Percentiles rank a stretch among this genome's conserved stretches.
Conservation (phyloP, 768 basidiomycete genomes). For the Xerocomus spinulosus region DNA sequence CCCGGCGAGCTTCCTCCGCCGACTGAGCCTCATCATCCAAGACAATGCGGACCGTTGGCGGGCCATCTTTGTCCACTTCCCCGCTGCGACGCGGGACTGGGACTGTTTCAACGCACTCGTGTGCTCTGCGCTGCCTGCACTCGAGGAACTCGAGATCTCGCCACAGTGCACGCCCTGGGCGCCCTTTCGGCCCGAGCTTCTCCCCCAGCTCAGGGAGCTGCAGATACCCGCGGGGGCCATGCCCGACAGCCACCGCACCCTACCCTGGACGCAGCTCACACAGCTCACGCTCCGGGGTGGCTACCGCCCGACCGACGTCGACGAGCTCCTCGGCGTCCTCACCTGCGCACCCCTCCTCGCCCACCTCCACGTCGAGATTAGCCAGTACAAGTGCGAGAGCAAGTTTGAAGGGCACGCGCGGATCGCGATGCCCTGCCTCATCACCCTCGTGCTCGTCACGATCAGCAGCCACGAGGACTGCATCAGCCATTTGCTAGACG, state of each 20-base stretch:
- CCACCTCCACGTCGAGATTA: constrained; percentile 31
- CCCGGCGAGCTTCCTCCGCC: constrained; percentile 23
- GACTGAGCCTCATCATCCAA: constrained; percentile 14
- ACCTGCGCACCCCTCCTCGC: constrained; percentile 22
- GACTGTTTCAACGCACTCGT: constrained; percentile 24
- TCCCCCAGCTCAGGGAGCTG: constrained; percentile 22
- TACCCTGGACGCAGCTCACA: constrained; percentile 30
- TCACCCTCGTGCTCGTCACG: constrained; percentile 29
- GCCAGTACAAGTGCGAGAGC: constrained; percentile 26
- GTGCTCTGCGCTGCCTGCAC: constrained; percentile 20
- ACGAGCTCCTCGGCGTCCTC: constrained; percentile 25
- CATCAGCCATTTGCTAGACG: constrained; percentile 24
- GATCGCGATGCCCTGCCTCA: constrained; percentile 28
- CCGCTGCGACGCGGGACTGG: constrained; percentile 27
- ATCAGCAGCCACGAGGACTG: constrained; percentile 29
- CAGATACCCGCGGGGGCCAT: constrained; percentile 31
- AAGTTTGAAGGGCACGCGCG: constrained; percentile 26
- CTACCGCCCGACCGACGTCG: constrained; percentile 25
- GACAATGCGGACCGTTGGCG: constrained; percentile 28
- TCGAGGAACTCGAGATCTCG: constrained; percentile 32
- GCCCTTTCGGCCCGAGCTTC: constrained; percentile 25
- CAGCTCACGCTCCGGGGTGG: constrained; percentile 31
- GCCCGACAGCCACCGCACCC: constrained; percentile 30
- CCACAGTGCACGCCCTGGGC: constrained; percentile 31
- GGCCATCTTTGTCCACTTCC: constrained; percentile 30